A percentile compares a stretch with the other conserved stretches of the same genome.
phyloP scores from a whole-genome alignment of 345 rosid species.

The Xanthoceras sorbifolium region DNA sequence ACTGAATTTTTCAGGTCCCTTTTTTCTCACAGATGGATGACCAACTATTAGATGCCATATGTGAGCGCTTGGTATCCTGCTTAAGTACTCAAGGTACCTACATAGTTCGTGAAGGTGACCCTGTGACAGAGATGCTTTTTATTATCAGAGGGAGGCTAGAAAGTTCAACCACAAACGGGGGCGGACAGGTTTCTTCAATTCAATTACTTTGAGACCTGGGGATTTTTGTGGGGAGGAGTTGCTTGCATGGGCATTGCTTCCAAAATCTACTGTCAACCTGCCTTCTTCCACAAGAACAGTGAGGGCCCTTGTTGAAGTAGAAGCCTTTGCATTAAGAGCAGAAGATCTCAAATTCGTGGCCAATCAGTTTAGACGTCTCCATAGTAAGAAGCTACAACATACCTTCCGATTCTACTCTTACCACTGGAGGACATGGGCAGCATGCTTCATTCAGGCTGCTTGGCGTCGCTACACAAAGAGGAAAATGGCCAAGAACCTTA shows the following conservation, averaged over 20 bases:
- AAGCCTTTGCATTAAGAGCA: conserved; percentile 54
- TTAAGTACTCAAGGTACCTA: conserved; percentile 50
- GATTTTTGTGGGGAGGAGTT: conserved; percentile 64
- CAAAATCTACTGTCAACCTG: conserved; percentile 44
- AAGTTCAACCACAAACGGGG: conserved; percentile 59
- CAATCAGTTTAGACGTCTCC: conserved; percentile 55
- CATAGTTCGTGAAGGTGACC: conserved; percentile 62
- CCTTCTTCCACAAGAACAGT: conserved; percentile 59
- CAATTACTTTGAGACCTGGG: conserved; percentile 45
- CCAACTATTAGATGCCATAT: conserved; percentile 55
- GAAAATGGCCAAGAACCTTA: conserved; percentile 36
- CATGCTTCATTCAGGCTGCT: conserved; percentile 57
- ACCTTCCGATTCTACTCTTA: conserved; percentile 56
- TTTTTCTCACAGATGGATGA: conserved; percentile 61
- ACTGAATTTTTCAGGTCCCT: conserved; percentile 44
- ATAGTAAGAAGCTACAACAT: conserved; percentile 57
- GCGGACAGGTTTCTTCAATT: conserved; percentile 55
- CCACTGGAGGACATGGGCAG: conserved; percentile 61
- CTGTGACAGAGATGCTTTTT: conserved; percentile 57
- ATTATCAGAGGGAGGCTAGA: conserved; percentile 54
- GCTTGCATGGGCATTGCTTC: conserved; percentile 56
- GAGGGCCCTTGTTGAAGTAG: conserved; percentile 47
- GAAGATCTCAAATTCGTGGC: conserved; percentile 58
- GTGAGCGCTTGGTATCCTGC: conserved; percentile 49
- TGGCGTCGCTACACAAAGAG: conserved; percentile 46